phyloP scores from a whole-genome alignment of 768 basidiomycete species.

The Phylloporus rhodoxanthus region DNA sequence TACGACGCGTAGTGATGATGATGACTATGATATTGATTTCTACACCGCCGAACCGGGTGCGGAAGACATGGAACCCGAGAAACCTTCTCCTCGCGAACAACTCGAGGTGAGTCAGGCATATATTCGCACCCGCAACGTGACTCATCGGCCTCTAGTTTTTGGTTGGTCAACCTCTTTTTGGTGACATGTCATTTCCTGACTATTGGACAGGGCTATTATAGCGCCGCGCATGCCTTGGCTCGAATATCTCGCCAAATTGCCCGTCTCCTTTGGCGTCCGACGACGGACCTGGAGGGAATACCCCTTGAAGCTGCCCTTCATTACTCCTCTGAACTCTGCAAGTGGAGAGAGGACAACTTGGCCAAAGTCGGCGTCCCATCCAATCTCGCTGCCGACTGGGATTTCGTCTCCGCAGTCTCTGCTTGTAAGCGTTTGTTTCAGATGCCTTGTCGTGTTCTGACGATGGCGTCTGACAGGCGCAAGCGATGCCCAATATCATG shows the following conservation, averaged over 20 bases:
- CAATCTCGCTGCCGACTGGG: constrained; percentile 82
- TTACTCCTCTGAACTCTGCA: constrained; percentile 51
- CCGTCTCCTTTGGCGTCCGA: constrained; percentile 72
- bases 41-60: constrained; percentile 65
- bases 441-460: not conserved
- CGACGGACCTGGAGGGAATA: constrained; percentile 72
- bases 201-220: constrained; percentile 66
- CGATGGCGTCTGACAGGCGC: constrained; percentile 42
- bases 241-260: constrained; percentile 79
- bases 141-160: constrained; percentile 46
- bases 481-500: constrained; percentile 85
- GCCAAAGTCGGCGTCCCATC: constrained; percentile 79
- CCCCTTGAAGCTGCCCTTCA: constrained; percentile 55
- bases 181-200: constrained; percentile 8
- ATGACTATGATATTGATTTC: constrained; percentile 87
- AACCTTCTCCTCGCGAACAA: constrained; percentile 70
- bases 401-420: constrained; percentile 75
- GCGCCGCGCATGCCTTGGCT: constrained; percentile 77
- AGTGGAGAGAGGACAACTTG: constrained; percentile 76
- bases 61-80: constrained; percentile 43
- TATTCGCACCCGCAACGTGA: not conserved
- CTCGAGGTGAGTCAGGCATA: constrained; percentile 51
- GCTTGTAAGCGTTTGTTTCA: constrained; percentile 40
- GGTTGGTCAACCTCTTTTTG: constrained; percentile 39
- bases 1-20: constrained; percentile 52